Percentiles rank a stretch among this genome's conserved stretches.
Evolutionary conservation across 805 yeast genomes (phyloP).

Genomic region (Ogataea degrootiae): DNA sequence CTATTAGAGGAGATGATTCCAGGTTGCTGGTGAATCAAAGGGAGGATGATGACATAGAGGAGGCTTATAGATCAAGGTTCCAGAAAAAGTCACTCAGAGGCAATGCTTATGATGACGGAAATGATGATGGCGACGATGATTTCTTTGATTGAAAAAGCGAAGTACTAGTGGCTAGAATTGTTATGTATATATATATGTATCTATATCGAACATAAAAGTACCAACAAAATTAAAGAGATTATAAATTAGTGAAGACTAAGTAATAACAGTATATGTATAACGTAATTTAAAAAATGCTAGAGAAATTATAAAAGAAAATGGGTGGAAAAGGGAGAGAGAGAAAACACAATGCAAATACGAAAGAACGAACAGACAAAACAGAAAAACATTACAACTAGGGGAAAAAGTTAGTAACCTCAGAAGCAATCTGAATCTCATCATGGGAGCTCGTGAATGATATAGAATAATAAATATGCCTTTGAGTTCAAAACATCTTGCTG

Average conservation of each 20-base stretch:
- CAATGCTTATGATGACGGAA: conserved; percentile 28
- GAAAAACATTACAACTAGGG: background rate
- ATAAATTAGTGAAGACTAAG: background rate
- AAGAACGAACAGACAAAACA: background rate
- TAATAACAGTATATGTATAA: background rate
- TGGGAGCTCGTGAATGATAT: conserved; percentile 44
- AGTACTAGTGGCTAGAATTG: background rate
- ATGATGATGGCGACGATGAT: conserved; percentile 41
- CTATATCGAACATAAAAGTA: background rate
- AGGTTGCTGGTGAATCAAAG: conserved; percentile 56
- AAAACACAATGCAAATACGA: background rate
- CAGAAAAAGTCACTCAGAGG: conserved; percentile 53
- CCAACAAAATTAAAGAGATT: background rate
- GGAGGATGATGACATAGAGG: conserved; percentile 49
- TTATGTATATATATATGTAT: background rate
- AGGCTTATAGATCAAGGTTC: conserved; percentile 48
- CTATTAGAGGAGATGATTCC: conserved; percentile 61
- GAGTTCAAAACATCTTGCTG: conserved; percentile 62
- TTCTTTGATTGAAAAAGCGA: conserved; percentile 40
- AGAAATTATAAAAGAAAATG: background rate
- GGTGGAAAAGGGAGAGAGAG: background rate
- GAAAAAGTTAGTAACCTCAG: background rate
- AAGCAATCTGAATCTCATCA: conserved; percentile 1
- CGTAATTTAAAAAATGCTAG: background rate
- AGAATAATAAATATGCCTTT: conserved; percentile 78